phyloP scores from a whole-genome alignment of 2,329 filamentous ascomycete genomes.

The Trichoderma aggressivum region DNA sequence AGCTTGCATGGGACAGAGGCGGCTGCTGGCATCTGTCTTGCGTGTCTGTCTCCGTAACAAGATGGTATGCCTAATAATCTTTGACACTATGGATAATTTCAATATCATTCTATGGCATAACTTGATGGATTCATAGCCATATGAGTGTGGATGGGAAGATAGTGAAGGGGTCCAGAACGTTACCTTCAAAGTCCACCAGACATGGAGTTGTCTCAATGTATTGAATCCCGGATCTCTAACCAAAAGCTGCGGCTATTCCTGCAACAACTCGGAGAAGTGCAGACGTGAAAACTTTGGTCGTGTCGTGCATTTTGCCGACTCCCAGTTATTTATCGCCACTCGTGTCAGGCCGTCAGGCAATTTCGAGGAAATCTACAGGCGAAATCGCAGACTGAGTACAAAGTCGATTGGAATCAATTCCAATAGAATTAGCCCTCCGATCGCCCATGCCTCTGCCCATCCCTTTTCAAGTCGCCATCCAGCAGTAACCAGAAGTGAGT shows the following conservation, averaged over 20 bases:
- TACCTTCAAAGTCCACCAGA: neutral
- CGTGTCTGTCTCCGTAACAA: neutral
- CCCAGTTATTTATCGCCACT: neutral
- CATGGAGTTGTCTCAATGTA: neutral
- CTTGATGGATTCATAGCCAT: neutral
- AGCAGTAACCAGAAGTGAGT: neutral
- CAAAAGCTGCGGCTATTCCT: neutral
- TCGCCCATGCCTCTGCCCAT: neutral
- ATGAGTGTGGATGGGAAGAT: too few species aligned
- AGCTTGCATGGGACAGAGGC: neutral
- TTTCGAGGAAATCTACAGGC: neutral
- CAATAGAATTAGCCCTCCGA: neutral
- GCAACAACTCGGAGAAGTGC: neutral
- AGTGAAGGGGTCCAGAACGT: too few species aligned
- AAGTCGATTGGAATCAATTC: too few species aligned
- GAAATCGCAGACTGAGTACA: neutral
- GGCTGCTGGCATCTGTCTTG: neutral
- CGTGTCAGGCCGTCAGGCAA: fast-evolving
- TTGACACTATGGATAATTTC: neutral
- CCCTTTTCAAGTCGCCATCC: neutral
- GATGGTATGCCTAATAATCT: neutral
- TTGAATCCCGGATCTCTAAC: neutral
- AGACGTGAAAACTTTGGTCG: neutral
- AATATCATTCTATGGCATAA: fast-evolving
- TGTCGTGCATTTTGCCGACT: neutral